Evolutionary conservation across 352 stramenopile genomes (phyloP), one percentile per base, ranked within the genome.

Genomic region (Globisporangium cystogenes): DNA sequence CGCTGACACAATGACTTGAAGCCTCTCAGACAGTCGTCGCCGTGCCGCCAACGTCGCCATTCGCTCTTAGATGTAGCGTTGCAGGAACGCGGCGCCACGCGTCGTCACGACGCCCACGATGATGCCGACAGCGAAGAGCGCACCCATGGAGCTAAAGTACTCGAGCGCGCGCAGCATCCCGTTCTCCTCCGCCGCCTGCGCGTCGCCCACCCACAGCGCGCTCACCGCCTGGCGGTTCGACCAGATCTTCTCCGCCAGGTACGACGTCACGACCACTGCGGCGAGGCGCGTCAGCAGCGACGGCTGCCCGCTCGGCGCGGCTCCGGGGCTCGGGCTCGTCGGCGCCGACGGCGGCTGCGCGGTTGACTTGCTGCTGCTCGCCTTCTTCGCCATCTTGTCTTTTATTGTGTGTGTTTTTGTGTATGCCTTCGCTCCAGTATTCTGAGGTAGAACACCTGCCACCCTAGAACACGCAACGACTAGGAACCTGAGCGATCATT

Each of bases 221-320:
- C 66, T 94, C 26, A 91, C 56, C 47, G 75, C 44, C 23, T 72
- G 75, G 55, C 80, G 79, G 62, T 92, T 77, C 26, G 71, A 81
- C 84, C 84, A 94, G 48, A 90, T 74, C 59, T 89, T 87, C 57
- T 94, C 76, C 4, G 82, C 84, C 24, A 90, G 48, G 42, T 74
- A 90, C 42, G 84, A 94, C 44, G 74, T 81, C 44, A 77, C 57
- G 14, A 67, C 70, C 36, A 90, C 76, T 24, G 83, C 83, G 48
- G 78, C 48, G 29, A 89, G 44, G 35, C 82, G 82, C 58, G 76
- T 57, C 56, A 77, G 44, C 21, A 87, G 63, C 37, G 79, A 79
- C 26, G 84, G 60, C 40, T 21, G 24, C 31, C 18, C 6, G 4
- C 74, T 74, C 44, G 65, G 51, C 0, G 36, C 26, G 60, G 27